These are phyloP conservation scores for Diaporthe ilicicola DNA, from an alignment of 2,329 filamentous ascomycete genomes.

Conservation along the genomic window DNA sequence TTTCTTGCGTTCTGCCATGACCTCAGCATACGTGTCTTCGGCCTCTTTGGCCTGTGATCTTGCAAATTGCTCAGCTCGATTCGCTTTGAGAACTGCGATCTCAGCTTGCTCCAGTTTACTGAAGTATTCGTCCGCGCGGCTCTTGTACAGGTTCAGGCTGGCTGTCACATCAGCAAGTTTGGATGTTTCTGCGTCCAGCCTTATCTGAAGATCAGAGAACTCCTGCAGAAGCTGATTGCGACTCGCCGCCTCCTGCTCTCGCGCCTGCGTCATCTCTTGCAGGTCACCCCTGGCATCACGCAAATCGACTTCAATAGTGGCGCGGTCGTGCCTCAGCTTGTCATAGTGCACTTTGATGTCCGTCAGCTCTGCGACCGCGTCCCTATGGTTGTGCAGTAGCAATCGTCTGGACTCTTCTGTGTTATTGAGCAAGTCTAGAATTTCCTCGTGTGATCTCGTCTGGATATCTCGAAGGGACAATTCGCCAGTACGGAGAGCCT, in stretches of 20 bases:
- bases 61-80: constrained; percentile 91
- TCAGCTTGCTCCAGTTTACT: constrained; percentile 96
- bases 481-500: constrained; percentile 85
- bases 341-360: constrained; percentile 90
- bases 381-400: constrained; percentile 84
- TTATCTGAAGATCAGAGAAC: constrained; percentile 92
- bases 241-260: constrained; percentile 88
- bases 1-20: constrained; percentile 91
- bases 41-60: constrained; percentile 89
- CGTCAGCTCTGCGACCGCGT: constrained; percentile 82
- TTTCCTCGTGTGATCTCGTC: constrained; percentile 91
- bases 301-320: constrained; percentile 83
- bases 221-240: constrained; percentile 90
- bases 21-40: constrained; percentile 87
- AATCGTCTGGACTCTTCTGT: constrained; percentile 89
- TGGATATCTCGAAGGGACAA: constrained; percentile 91
- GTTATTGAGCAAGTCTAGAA: constrained; percentile 89
- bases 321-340: constrained; percentile 82
- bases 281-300: constrained; percentile 86
- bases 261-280: constrained; percentile 77
- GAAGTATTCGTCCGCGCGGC: constrained; percentile 94
- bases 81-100: constrained; percentile 92
- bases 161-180: constrained; percentile 85
- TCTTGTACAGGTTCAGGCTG: constrained; percentile 89
- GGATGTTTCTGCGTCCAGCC: constrained; percentile 87